Conservation (phyloP, 1,139 yeast genomes). For the Schwanniomyces etchellsii region DNA sequence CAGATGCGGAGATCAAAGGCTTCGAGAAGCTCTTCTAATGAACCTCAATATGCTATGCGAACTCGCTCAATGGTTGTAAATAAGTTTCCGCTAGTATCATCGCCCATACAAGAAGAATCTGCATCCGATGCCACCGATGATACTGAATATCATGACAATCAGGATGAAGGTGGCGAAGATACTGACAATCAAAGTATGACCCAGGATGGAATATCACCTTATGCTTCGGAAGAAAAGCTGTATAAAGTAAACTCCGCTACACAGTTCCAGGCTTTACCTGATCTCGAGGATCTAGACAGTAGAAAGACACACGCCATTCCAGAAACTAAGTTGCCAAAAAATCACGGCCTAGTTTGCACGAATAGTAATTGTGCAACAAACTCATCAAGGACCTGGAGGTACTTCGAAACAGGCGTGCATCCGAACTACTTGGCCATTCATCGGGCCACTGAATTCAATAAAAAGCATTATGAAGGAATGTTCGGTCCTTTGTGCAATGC, state of each 20-base stretch:
- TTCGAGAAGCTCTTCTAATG: slow-evolving; percentile 3
- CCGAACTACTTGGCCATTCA: slow-evolving; percentile 35
- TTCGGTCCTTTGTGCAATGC: slow-evolving; percentile 50
- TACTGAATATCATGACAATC: slow-evolving; percentile 27
- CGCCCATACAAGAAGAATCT: slow-evolving; percentile 37
- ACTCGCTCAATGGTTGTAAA: slow-evolving; percentile 38
- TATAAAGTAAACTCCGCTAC: slow-evolving; percentile 6
- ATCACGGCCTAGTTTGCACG: slow-evolving; percentile 39
- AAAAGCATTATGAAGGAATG: slow-evolving; percentile 42
- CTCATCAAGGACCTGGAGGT: slow-evolving; percentile 42
- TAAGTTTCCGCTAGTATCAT: slow-evolving; percentile 28
- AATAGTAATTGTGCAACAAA: slow-evolving; percentile 40
- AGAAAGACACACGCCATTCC: slow-evolving; percentile 42
- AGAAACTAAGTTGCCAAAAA: slow-evolving; percentile 29
- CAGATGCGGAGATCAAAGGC: slow-evolving; percentile 17
- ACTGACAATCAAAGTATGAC: slow-evolving; percentile 16
- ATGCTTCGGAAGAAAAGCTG: slow-evolving; percentile 11
- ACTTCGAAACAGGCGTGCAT: slow-evolving; percentile 38
- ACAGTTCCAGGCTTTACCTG: slow-evolving; percentile 36
- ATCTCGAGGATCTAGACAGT: slow-evolving; percentile 41
- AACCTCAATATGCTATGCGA: slow-evolving; percentile 40
- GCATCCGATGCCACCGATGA: slow-evolving; percentile 25
- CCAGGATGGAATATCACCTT: slow-evolving; percentile 27
- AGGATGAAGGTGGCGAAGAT: slow-evolving; percentile 13
- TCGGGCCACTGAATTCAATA: slow-evolving; percentile 35